Conservation (phyloP, 768 basidiomycete genomes). For the Termitomyces sp. region DNA sequence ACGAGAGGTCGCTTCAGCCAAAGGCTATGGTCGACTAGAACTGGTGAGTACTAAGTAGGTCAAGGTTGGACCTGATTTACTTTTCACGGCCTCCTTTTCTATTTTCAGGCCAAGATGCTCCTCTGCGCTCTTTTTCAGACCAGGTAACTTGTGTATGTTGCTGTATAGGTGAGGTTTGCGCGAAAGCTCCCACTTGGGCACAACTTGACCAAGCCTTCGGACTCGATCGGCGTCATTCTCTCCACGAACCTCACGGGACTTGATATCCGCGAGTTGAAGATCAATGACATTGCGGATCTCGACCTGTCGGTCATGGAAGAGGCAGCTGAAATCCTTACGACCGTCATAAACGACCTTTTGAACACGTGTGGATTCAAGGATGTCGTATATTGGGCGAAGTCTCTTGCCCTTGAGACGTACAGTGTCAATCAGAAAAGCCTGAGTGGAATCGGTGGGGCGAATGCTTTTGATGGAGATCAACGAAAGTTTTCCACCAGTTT, state of each 20-base stretch:
- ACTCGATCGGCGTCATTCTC: background rate
- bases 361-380: conserved; percentile 7
- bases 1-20: conserved; percentile 7
- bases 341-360: conserved; percentile 9
- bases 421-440: conserved; percentile 6
- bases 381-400: conserved; percentile 6
- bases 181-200: background rate
- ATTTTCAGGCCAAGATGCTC: conserved; percentile 2
- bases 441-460: background rate
- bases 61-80: background rate
- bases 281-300: conserved; percentile 3
- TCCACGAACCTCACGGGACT: conserved; percentile 6
- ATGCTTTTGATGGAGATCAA: conserved; percentile 5
- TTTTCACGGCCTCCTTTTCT: background rate
- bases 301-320: conserved; percentile 4
- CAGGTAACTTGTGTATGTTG: conserved; percentile 3
- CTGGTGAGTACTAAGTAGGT: background rate
- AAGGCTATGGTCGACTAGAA: conserved; percentile 5
- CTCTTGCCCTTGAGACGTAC: background rate
- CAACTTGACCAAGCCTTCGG: background rate
- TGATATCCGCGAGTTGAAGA: conserved; percentile 8
- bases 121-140: conserved; percentile 1
- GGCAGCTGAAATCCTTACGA: conserved; percentile 11
- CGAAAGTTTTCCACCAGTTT: conserved; percentile 3
- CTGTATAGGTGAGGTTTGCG: background rate